Evolutionary conservation across 108 stramenopile genomes (phyloP).

Genomic region (Mayamaea pseudoterrestris): DNA sequence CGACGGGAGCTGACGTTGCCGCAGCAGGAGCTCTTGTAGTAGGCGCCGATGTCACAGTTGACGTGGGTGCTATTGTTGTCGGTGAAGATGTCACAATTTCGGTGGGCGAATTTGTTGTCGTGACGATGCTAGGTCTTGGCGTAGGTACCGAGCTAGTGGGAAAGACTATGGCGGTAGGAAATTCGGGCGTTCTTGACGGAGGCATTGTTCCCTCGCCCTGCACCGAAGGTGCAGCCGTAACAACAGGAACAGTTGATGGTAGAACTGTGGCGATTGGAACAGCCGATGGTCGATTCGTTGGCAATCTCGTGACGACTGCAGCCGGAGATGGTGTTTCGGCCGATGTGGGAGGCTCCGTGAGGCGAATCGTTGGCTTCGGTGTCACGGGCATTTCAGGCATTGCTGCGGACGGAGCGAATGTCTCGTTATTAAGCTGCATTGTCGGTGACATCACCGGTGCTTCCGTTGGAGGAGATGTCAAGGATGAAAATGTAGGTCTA

Average conservation of each 20-base stretch:
- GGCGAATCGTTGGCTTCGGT: background rate
- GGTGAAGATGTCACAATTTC: background rate
- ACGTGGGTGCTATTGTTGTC: background rate
- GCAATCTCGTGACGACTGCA: background rate
- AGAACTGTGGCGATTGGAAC: background rate
- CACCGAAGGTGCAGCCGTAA: background rate
- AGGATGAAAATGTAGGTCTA: background rate
- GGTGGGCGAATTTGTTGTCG: background rate
- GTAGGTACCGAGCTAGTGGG: background rate
- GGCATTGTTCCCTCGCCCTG: background rate
- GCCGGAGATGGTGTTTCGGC: background rate
- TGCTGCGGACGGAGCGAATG: background rate
- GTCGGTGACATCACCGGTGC: slow-evolving; percentile 1
- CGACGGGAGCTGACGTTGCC: background rate
- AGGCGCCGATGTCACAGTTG: background rate
- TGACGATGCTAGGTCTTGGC: background rate
- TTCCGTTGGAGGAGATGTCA: slow-evolving; percentile 1
- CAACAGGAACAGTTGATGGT: background rate
- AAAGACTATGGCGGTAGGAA: background rate
- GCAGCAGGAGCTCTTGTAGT: background rate
- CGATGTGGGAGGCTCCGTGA: background rate
- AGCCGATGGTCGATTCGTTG: background rate
- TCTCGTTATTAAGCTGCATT: background rate
- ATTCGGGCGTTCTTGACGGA: background rate
- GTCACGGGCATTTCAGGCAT: background rate